phyloP scores from a whole-genome alignment of 2,329 filamentous ascomycete genomes.

The Aspergillus jensenii region DNA sequence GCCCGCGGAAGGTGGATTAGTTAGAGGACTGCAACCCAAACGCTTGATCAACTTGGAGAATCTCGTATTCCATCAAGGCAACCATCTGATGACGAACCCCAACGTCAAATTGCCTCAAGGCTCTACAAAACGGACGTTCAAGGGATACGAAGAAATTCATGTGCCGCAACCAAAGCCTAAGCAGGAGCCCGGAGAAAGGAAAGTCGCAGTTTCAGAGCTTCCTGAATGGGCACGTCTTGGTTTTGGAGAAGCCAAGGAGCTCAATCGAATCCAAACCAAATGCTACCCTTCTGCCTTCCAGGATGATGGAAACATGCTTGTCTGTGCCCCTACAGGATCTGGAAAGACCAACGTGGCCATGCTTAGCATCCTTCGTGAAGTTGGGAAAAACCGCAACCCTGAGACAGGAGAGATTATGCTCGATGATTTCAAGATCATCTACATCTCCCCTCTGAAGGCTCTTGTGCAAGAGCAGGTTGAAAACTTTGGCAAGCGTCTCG shows the following conservation, averaged over 20 bases:
- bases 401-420: slow-evolving; percentile 91
- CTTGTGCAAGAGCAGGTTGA: slow-evolving; percentile 97
- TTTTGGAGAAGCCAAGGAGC: slow-evolving; percentile 79
- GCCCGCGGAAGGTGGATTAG: slow-evolving; percentile 63
- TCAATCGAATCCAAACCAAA: slow-evolving; percentile 94
- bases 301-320: slow-evolving; percentile 94
- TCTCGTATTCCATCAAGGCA: slow-evolving; percentile 94
- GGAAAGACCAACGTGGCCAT: slow-evolving; percentile 99
- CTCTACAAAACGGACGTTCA: slow-evolving; percentile 92
- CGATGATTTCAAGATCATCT: slow-evolving; percentile 97
- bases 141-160: slow-evolving; percentile 98
- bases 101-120: slow-evolving; percentile 92
- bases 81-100: slow-evolving; percentile 99
- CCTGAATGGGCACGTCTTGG: slow-evolving; percentile 88
- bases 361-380: slow-evolving; percentile 92
- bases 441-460: slow-evolving; percentile 93
- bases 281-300: slow-evolving; percentile 90
- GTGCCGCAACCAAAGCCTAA: slow-evolving; percentile 90
- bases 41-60: slow-evolving; percentile 93
- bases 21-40: slow-evolving; percentile 81
- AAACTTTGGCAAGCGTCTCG: slow-evolving; percentile 89
- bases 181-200: slow-evolving; percentile 73
- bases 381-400: slow-evolving; percentile 89
- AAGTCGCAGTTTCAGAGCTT: slow-evolving; percentile 81
- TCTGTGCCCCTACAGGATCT: slow-evolving; percentile 94